Evolutionary conservation across 352 stramenopile genomes (phyloP), one percentile per base, ranked within the genome.

Genomic region (Heterotrichella gracilis): DNA sequence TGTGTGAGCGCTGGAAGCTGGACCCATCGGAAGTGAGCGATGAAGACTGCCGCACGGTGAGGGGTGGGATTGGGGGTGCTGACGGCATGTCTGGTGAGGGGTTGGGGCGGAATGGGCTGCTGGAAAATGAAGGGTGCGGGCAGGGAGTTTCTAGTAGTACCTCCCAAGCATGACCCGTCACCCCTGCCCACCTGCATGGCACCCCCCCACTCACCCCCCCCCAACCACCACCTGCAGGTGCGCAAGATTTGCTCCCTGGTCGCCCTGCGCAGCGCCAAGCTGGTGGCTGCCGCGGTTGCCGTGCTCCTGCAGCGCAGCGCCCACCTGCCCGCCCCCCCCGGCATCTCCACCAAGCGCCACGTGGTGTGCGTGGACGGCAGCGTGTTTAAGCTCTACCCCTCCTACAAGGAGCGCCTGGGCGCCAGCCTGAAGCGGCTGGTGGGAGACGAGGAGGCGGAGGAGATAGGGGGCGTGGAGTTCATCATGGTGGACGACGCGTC

Each of bases 351-450:
- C n/a, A n/a, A n/a, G n/a, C n/a, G n/a, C 17, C 13, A 25, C 70
- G 20, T 25, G 2, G 75, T 79, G 0, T 75, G 71, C n/a, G 74
- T 79, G 19, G 75, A 79, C 25, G 75, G 75, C 40, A 77, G 71
- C 41, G 73, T 79, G 9, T 79, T 77, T 64, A 67, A 78, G 23
- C 76, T 75, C 22, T 42, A 79, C 64, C 75, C 73, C 0, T 69
- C 32, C 41, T 77, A 76, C 13, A 4, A n/a, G 53, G 53, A 13
- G 2, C 3, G 14, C 3, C 3, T 21, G 53, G 53, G 53, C 14
- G 3, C 14, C 13, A n/a, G 53, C 41, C 72, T 72, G 22, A 63
- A 70, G 20, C 4, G 20, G 3, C 63, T 64, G 64, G 25, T 72
- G 9, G 4, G 3, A 22, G 68, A 70, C 2, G 69, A 64, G 13